Evolutionary conservation across 208 protist species (phyloP).

Genomic region (Paratrypanosoma confusum): DNA sequence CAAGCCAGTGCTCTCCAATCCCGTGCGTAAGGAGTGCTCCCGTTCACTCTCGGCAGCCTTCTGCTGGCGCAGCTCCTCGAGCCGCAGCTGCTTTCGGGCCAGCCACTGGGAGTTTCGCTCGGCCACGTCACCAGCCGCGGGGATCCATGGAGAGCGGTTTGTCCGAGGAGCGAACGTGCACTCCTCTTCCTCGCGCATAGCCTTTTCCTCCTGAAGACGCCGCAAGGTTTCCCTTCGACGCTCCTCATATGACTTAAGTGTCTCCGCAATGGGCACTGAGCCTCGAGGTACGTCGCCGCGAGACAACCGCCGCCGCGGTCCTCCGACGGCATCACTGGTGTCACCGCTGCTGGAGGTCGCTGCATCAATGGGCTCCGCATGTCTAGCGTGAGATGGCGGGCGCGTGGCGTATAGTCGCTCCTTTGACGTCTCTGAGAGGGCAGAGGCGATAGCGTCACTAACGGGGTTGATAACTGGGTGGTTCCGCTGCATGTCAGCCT

Average conservation of each 20-base stretch:
- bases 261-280: constrained; percentile 13
- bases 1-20: neutral
- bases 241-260: constrained; percentile 31
- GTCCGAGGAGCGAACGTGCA: constrained; percentile 45
- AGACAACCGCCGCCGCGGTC: constrained; percentile 1
- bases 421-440: constrained; percentile 30
- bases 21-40: constrained; percentile 20
- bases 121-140: constrained; percentile 14
- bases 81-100: constrained; percentile 20
- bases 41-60: constrained; percentile 7
- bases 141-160: constrained; percentile 8
- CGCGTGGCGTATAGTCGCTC: constrained; percentile 27
- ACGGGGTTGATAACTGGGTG: constrained; percentile 58
- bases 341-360: neutral
- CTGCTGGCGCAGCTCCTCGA: constrained; percentile 22
- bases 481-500: constrained; percentile 3
- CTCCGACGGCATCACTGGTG: neutral
- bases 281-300: neutral
- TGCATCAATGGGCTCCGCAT: neutral
- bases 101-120: constrained; percentile 28
- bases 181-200: constrained; percentile 18
- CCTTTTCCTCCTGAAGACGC: constrained; percentile 22
- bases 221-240: constrained; percentile 26
- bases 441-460: constrained; percentile 48
- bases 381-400: neutral